Evolutionary conservation across 2,329 filamentous ascomycete genomes (phyloP), one percentile per base, ranked within the genome.

Genomic region (Sclerotinia glacialis): DNA sequence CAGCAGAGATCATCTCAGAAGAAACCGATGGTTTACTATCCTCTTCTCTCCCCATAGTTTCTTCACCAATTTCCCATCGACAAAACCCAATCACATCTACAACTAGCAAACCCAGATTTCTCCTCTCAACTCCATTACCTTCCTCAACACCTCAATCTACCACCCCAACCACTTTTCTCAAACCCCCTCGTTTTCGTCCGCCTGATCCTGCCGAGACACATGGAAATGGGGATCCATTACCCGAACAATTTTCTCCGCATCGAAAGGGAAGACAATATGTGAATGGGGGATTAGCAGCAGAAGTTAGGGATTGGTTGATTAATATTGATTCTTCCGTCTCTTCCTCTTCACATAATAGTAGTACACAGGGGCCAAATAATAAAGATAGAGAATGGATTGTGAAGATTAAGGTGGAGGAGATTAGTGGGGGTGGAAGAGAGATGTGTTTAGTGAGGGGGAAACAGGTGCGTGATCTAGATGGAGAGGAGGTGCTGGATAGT

Each of bases 191-290:
- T 18, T 77, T 77, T 58, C 72, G 73, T 28, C 74, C 74, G 7
- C 71, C 72, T 26, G 74, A 76, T 58, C 69, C 67, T 12, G 53
- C 67, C 0, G 67, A 70, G n/a, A 28, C 59, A 11, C 68, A 69
- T 44, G 52, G 66, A 16, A 62, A 67, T 28, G 11, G 21, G 11
- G 74, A 77, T 58, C 81, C 82, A 0, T 75, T 83, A 0, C 83
- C 83, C 0, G 81, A 83, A 50, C 78, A 80, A 49, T 86, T 86
- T 73, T 85, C 83, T 0, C 83, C 84, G 1, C 80, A 81, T 56
- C 78, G 82, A 34, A 80, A 79, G 67, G 79, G 78, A 0, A 78
- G 82, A 68, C 81, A 81, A 70, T 85, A 82, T 69, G 55, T 83
- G 0, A 75, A 79, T 1, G 78, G 79, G 4, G 83, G 83, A 1